Percentiles rank a stretch among this genome's conserved stretches.
These are phyloP conservation scores for Sutorius australiensis DNA, from an alignment of 768 basidiomycete genomes.

Conservation along the genomic window DNA sequence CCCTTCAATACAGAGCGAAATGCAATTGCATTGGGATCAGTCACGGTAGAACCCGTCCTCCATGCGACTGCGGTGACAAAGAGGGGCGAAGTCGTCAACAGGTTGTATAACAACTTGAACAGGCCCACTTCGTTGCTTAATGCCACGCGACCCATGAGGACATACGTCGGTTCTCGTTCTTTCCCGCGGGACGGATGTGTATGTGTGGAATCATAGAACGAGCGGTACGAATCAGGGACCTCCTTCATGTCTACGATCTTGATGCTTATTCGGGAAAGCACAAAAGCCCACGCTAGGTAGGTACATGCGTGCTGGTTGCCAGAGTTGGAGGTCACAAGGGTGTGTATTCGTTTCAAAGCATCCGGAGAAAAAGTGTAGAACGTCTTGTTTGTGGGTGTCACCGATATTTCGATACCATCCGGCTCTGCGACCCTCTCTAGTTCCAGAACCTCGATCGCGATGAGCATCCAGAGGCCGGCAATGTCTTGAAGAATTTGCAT, in stretches of 20 bases:
- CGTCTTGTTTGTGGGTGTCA: conserved; percentile 43
- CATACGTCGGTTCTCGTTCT: conserved; percentile 52
- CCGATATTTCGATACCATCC: conserved; percentile 47
- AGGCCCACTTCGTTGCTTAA: conserved; percentile 58
- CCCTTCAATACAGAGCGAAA: conserved; percentile 85
- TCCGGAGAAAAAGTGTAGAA: conserved; percentile 61
- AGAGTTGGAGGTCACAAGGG: conserved; percentile 55
- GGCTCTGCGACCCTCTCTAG: conserved; percentile 65
- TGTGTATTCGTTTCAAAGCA: conserved; percentile 63
- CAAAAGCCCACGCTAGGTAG: conserved; percentile 81
- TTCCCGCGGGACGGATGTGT: conserved; percentile 44
- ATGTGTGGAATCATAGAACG: conserved; percentile 53
- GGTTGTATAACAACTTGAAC: conserved; percentile 50
- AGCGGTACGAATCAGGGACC: conserved; percentile 50
- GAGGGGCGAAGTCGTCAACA: conserved; percentile 67
- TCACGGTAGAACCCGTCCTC: conserved; percentile 62
- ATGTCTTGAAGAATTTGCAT: conserved; percentile 61
- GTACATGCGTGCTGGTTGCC: conserved; percentile 66
- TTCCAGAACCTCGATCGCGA: conserved; percentile 76
- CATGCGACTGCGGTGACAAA: conserved; percentile 74
- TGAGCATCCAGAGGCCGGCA: conserved; percentile 71
- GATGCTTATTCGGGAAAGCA: conserved; percentile 60
- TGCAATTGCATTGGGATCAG: conserved; percentile 73
- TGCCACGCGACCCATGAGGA: conserved; percentile 55
- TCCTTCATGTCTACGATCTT: conserved; percentile 46